Evolutionary conservation across 352 stramenopile genomes (phyloP), one percentile per base, ranked within the genome.

Genomic region (Phytophthora crassamura): DNA sequence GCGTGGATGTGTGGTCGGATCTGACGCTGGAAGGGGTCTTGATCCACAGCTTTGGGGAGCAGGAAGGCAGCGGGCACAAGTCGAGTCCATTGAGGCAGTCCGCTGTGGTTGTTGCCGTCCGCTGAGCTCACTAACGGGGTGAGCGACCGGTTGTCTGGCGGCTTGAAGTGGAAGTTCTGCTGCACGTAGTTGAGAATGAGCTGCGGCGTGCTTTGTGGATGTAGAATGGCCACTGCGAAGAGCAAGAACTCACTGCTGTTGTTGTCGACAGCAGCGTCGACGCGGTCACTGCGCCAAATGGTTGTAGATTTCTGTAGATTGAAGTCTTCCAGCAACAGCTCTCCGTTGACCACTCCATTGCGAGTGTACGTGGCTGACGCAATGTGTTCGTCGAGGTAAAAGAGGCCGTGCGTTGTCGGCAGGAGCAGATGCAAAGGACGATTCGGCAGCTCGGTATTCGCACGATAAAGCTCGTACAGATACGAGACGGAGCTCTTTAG

Each of bases 391-490:
- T 90, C 72, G 15, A 94, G 52, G 43, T 89, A 89, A 48, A 94
- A 93, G 2, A 94, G 49, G 3, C 86, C 86, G 10, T 64, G 64
- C 1, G 72, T 80, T 14, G 86, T 94, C 5, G 82, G 86, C 12
- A 93, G 67, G 5, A 94, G 57, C 46, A 94, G 41, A 57, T 93
- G 79, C 39, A 93, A 69, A 30, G 75, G 75, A 1, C 82, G 84
- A 30, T 91, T 89, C 2, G 75, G 75, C 0, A 74, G 50, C 25
- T 91, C 82, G 7, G 69, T 69, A 36, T 84, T 84, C 25, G 82
- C 68, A 32, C 86, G 86, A 48, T 92, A 94, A 14, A 90, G 67
- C 52, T 94, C 86, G 54, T 94, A 94, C 14, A 94, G 66, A 61
- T 86, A 89, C 12, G 83, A 68, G 16, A 93, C 67, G 0, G 80